Percentiles rank a stretch among this genome's conserved stretches.
Evolutionary conservation across 345 rosid species (phyloP).

Genomic region (Citrus medica): DNA sequence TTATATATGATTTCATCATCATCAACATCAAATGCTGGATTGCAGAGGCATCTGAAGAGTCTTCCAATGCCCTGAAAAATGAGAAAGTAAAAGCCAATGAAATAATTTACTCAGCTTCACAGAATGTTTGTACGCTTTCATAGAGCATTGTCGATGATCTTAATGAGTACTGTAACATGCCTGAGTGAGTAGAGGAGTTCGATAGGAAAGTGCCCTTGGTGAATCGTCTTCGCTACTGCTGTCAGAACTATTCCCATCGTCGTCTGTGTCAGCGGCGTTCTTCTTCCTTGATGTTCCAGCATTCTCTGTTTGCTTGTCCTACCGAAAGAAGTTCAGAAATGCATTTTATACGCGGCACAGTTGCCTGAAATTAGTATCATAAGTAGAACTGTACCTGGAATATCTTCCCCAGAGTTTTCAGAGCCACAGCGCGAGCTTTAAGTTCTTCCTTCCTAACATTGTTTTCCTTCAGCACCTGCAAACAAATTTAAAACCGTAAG

Average conservation of each 20-base stretch:
- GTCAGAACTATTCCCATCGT: constrained; percentile 61
- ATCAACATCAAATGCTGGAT: constrained; percentile 92
- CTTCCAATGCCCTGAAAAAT: constrained; percentile 78
- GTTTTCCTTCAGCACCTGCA: constrained; percentile 66
- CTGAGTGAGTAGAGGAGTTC: constrained; percentile 87
- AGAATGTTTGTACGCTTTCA: neutral
- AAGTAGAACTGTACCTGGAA: constrained; percentile 56
- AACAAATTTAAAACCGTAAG: neutral
- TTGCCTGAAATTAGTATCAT: neutral
- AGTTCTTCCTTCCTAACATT: constrained; percentile 68
- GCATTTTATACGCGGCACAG: neutral
- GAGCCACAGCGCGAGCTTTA: constrained; percentile 65
- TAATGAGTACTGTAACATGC: constrained; percentile 24
- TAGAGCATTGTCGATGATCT: neutral
- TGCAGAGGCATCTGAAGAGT: constrained; percentile 95
- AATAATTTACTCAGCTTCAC: neutral
- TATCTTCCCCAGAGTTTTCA: constrained; percentile 73
- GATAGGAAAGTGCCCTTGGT: constrained; percentile 59
- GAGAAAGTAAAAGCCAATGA: neutral
- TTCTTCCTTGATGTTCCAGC: constrained; percentile 52
- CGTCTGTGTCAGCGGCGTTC: constrained; percentile 41
- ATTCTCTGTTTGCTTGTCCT: constrained; percentile 49
- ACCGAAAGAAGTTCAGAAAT: constrained; percentile 22
- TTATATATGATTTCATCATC: constrained; percentile 89
- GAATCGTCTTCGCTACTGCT: constrained; percentile 76